Conservation (phyloP, 169 alveolate genomes). For the Nephromyces sp. region DNA sequence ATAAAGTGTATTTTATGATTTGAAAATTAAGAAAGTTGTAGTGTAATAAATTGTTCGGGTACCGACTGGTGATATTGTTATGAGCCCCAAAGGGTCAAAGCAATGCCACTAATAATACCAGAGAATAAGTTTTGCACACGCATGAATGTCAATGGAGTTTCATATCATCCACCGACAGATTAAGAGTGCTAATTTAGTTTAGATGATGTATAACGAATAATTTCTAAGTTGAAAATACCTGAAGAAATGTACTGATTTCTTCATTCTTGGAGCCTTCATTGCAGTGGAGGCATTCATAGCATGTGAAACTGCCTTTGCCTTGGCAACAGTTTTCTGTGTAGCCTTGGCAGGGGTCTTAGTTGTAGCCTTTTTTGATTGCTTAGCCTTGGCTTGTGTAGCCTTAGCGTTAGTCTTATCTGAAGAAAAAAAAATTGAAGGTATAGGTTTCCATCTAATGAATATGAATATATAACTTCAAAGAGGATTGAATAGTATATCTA, state of each 20-base stretch:
- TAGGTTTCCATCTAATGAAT: no score
- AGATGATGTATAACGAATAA: neutral
- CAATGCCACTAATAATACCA: neutral
- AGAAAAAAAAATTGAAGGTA: no score
- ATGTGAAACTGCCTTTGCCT: neutral
- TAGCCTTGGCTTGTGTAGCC: no score
- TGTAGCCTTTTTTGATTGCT: no score
- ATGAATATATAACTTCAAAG: no score
- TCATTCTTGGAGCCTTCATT: neutral
- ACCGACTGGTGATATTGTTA: neutral
- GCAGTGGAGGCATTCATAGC: neutral
- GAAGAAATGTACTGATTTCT: neutral
- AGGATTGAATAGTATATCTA: no score
- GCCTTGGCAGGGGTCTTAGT: no score
- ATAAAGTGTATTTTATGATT: neutral
- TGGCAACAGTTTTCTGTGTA: no score
- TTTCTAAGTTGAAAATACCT: no score
- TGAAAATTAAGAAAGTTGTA: no score
- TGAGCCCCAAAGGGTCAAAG: neutral
- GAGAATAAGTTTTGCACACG: neutral
- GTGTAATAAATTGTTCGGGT: neutral
- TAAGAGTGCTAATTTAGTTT: neutral
- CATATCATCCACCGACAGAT: neutral
- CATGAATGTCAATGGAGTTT: neutral
- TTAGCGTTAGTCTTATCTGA: no score